Percentiles rank a stretch among this genome's conserved stretches.
These are phyloP conservation scores for Botrytis fragariae DNA, from an alignment of 2,329 filamentous ascomycete genomes.

Conservation along the genomic window DNA sequence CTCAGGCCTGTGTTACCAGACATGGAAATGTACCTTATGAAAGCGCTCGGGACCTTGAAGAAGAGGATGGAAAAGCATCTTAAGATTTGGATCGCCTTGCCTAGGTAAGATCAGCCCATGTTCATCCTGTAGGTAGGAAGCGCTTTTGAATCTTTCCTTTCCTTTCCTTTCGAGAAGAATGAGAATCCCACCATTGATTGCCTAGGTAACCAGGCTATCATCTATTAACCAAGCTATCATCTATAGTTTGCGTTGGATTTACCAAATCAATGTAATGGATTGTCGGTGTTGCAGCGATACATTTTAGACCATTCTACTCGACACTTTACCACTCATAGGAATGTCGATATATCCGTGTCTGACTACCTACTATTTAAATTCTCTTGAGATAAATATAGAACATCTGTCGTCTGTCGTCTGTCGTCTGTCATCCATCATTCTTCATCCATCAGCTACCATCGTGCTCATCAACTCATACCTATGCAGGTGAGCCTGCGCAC, in stretches of 20 bases:
- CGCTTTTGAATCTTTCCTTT: background rate
- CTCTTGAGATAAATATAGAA: background rate
- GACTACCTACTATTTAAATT: background rate
- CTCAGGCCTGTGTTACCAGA: background rate
- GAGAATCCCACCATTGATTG: background rate
- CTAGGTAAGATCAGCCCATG: background rate
- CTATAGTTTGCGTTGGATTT: background rate
- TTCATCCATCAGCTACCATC: background rate
- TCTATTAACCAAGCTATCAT: background rate
- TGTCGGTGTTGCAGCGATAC: background rate
- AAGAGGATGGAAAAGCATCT: background rate
- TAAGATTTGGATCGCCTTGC: background rate
- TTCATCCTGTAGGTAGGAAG: no score
- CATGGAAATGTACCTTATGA: background rate
- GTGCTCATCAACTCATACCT: background rate
- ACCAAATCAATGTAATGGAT: background rate
- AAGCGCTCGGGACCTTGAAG: background rate
- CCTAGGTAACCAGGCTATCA: background rate
- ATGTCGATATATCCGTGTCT: background rate
- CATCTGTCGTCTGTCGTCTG: background rate
- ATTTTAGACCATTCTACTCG: background rate
- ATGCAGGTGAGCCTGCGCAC: constrained; percentile 19
- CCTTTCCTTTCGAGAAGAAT: no score
- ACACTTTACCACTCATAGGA: background rate
- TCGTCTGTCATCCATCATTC: background rate